phyloP scores from a whole-genome alignment of 495 filamentous ascomycete genomes.

The Extremus antarcticus region DNA sequence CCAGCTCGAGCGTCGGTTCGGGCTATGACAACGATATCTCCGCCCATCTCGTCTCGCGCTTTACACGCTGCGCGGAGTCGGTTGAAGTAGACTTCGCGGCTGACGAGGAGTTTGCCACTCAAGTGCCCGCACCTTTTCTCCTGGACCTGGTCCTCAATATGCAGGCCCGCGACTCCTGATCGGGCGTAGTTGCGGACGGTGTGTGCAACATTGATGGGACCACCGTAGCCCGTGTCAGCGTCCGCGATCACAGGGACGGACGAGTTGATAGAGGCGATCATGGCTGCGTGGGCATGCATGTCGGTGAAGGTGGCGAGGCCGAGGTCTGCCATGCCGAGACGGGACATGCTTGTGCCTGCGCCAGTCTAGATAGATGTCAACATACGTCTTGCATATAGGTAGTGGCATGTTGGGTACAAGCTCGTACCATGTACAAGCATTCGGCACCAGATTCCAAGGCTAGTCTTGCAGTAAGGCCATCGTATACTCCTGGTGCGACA shows the following conservation, averaged over 20 bases:
- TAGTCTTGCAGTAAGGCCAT: slow-evolving; percentile 56
- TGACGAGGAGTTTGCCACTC: slow-evolving; percentile 48
- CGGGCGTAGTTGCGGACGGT: slow-evolving; percentile 54
- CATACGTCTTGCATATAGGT: no score
- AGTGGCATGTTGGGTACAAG: background rate
- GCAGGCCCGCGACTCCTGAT: slow-evolving; percentile 59
- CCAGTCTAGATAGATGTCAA: slow-evolving; percentile 51
- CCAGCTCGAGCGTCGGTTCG: slow-evolving; percentile 55
- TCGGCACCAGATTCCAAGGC: slow-evolving; percentile 51
- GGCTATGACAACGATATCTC: slow-evolving; percentile 58
- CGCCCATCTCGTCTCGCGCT: slow-evolving; percentile 38
- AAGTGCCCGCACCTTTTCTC: slow-evolving; percentile 43
- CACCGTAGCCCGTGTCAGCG: slow-evolving; percentile 42
- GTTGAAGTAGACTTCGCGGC: slow-evolving; percentile 38
- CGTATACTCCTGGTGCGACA: slow-evolving; percentile 58
- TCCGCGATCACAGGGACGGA: slow-evolving; percentile 55
- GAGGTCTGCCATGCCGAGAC: slow-evolving; percentile 54
- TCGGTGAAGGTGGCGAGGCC: slow-evolving; percentile 54
- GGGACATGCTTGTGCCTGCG: slow-evolving; percentile 53
- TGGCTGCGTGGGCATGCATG: slow-evolving; percentile 53
- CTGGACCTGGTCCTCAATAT: slow-evolving; percentile 61
- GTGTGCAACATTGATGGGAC: slow-evolving; percentile 47
- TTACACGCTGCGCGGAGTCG: slow-evolving; percentile 38
- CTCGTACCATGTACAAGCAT: slow-evolving; percentile 52
- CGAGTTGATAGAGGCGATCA: slow-evolving; percentile 54